These are phyloP conservation scores for Polyplosphaeria fusca DNA, from an alignment of 495 filamentous ascomycete species.

Conservation along the genomic window DNA sequence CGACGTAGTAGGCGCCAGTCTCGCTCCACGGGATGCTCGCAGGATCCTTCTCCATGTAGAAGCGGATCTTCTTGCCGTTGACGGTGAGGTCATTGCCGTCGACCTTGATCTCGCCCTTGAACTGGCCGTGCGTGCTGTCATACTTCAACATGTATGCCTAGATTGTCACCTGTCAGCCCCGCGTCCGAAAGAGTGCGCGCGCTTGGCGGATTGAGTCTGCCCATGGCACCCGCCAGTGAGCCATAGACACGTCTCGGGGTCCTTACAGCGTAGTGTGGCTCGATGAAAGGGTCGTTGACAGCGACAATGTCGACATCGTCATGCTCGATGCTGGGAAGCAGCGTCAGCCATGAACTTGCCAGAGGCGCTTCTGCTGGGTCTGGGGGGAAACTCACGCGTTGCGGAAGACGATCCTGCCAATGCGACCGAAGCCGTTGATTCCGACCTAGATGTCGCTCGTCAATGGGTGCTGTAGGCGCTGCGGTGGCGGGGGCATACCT, in stretches of 20 bases:
- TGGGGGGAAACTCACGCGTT: constrained; percentile 61
- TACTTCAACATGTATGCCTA: constrained; percentile 99
- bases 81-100: constrained; percentile 73
- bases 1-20: constrained; percentile 87
- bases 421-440: constrained; percentile 99
- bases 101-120: constrained; percentile 84
- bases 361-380: constrained; percentile 22
- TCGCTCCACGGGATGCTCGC: constrained; percentile 85
- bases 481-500: constrained; percentile 31
- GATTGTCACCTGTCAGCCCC: constrained; percentile 13
- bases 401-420: constrained; percentile 92
- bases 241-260: constrained; percentile 3
- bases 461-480: constrained; percentile 2
- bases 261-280: constrained; percentile 94
- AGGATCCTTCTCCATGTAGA: constrained; percentile 93
- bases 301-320: constrained; percentile 83
- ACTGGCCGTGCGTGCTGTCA: constrained; percentile 92
- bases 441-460: constrained; percentile 60
- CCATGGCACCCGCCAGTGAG: neutral
- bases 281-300: constrained; percentile 99
- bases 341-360: constrained; percentile 27
- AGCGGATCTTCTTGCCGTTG: constrained; percentile 94
- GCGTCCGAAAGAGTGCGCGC: constrained; percentile 2
- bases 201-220: neutral
- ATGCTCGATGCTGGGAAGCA: constrained; percentile 68